These are phyloP conservation scores for Ophiostoma ips DNA, from an alignment of 2,329 filamentous ascomycete genomes.

Conservation along the genomic window DNA sequence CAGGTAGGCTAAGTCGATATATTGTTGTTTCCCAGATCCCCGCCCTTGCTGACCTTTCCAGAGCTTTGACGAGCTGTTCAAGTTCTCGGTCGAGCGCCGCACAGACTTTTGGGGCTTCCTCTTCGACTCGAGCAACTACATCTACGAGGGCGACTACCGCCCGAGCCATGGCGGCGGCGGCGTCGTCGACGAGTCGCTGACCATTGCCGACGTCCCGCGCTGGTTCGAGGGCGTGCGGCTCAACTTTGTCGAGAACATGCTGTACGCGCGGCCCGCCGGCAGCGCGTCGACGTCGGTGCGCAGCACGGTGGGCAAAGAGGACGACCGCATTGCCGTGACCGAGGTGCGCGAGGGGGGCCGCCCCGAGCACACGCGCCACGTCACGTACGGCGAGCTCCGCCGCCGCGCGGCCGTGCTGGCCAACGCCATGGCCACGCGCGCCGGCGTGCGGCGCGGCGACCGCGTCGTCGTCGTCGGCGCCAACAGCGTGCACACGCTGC, in stretches of 20 bases:
- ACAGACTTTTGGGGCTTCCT: conserved; percentile 51
- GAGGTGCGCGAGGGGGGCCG: conserved; percentile 54
- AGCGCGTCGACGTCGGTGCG: conserved; percentile 14
- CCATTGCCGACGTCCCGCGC: conserved; percentile 56
- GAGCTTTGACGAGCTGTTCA: conserved; percentile 56
- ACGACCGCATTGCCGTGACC: conserved; percentile 54
- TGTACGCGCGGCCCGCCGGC: conserved; percentile 40
- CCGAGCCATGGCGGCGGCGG: conserved; percentile 15
- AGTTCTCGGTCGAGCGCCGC: conserved; percentile 50
- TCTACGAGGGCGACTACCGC: conserved; percentile 45
- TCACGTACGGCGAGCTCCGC: conserved; percentile 57
- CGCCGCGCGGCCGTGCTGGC: conserved; percentile 42
- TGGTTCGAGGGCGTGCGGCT: conserved; percentile 66
- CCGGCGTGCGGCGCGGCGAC: conserved; percentile 56
- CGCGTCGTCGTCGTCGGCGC: conserved; percentile 61
- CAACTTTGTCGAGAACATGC: conserved; percentile 70
- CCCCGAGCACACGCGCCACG: conserved; percentile 31
- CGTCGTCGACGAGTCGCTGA: conserved; percentile 54
- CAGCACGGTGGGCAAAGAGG: conserved; percentile 51
- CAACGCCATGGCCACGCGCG: conserved; percentile 47
- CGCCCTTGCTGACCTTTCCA: conserved; percentile 17
- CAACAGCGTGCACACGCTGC: conserved; percentile 61
- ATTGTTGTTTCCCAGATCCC: background rate
- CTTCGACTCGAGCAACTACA: conserved; percentile 45
- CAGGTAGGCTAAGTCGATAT: conserved; percentile 29